phyloP scores from a whole-genome alignment of 176 grass and related monocot species.

The maize (Zea mays) region Zm-B73-REFERENCE-NAM-5.0 NC_050105.1:138105001-138105500 shows the following conservation, averaged over 20 bases:
- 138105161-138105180: slow-evolving; percentile 86
- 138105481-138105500: not conserved
- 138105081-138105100: not conserved
- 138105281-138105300: not conserved
- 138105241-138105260: slow-evolving; percentile 2
- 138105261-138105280: not conserved
- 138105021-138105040: slow-evolving; percentile 11
- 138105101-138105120: slow-evolving; percentile 40
- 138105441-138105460: slow-evolving; percentile 20
- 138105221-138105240: slow-evolving; percentile 26
- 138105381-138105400: not conserved
- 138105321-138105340: not conserved
- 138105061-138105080: not conserved
- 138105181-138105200: slow-evolving; percentile 74
- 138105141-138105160: slow-evolving; percentile 77
- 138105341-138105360: not conserved
- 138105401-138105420: slow-evolving; percentile 29
- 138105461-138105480: not conserved
- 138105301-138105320: not conserved
- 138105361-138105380: not conserved
- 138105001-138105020: slow-evolving; percentile 28
- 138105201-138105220: slow-evolving; percentile 46
- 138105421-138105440: not conserved
- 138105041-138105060: not conserved
- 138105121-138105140: slow-evolving; percentile 87